Evolutionary conservation across 2,329 filamentous ascomycete genomes (phyloP).

Genomic region (Cyanodermella asteris): DNA sequence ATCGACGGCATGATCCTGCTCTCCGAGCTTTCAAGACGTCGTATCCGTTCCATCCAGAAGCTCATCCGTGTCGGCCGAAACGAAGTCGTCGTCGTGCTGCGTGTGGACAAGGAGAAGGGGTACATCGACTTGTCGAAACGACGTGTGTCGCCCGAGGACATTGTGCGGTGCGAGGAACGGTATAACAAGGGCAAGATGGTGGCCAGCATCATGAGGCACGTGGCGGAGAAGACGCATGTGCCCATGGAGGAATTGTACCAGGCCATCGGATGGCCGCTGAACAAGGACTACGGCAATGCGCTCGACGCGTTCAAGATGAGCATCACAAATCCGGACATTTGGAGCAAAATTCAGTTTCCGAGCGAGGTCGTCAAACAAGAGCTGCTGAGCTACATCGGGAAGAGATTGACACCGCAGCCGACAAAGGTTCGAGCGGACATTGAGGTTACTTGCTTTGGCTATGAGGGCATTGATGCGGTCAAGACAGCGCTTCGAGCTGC

Average conservation of each 20-base stretch:
- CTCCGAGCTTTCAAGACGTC: slow-evolving; percentile 87
- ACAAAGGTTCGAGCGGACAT: slow-evolving; percentile 97
- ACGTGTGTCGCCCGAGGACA: slow-evolving; percentile 90
- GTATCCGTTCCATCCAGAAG: slow-evolving; percentile 97
- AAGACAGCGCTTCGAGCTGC: slow-evolving; percentile 81
- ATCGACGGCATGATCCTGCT: slow-evolving; percentile 99
- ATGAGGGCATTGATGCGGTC: slow-evolving; percentile 95
- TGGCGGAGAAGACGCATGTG: slow-evolving; percentile 84
- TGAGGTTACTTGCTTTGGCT: slow-evolving; percentile 85
- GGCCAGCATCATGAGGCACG: slow-evolving; percentile 95
- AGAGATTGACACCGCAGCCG: slow-evolving; percentile 91
- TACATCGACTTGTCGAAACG: slow-evolving; percentile 99
- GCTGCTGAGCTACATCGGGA: slow-evolving; percentile 85
- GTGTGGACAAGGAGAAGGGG: slow-evolving; percentile 98
- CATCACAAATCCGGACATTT: slow-evolving; percentile 96
- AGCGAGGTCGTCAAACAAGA: slow-evolving; percentile 70
- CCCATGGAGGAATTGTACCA: slow-evolving; percentile 93
- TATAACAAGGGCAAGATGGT: slow-evolving; percentile 99
- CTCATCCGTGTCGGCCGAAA: slow-evolving; percentile 95
- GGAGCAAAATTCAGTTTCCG: slow-evolving; percentile 80
- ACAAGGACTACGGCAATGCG: slow-evolving; percentile 91
- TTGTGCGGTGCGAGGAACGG: slow-evolving; percentile 93
- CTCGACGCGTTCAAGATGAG: slow-evolving; percentile 98
- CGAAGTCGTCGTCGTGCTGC: slow-evolving; percentile 92
- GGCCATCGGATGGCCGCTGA: slow-evolving; percentile 86